A percentile compares a stretch with the other conserved stretches of the same genome.
Conservation (phyloP, 371 early-diverging fungal species). For the Rhizopus sp. region DNA sequence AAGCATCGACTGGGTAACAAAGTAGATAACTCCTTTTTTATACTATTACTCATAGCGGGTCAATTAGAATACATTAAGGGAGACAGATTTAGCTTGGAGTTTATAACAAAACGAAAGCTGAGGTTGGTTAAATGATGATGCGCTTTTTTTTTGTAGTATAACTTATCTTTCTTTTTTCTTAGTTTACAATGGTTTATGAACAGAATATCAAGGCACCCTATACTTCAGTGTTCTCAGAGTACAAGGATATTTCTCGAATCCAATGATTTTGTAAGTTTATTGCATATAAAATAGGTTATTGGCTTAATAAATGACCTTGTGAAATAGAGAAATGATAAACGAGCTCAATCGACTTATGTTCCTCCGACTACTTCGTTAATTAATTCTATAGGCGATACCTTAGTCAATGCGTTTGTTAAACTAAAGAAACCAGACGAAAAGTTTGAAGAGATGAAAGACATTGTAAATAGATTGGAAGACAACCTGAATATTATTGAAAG, state of each 20-base stretch:
- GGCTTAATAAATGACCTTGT: neutral
- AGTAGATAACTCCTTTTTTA: neutral
- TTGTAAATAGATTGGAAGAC: slow-evolving; percentile 81
- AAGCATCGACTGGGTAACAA: slow-evolving; percentile 79
- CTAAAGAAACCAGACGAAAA: slow-evolving; percentile 86
- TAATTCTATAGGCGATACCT: slow-evolving; percentile 62
- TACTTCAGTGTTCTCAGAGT: slow-evolving; percentile 70
- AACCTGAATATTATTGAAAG: slow-evolving; percentile 80
- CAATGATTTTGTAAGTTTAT: slow-evolving; percentile 64
- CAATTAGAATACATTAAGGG: slow-evolving; percentile 83
- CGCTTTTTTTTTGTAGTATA: neutral
- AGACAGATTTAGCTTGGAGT: slow-evolving; percentile 87
- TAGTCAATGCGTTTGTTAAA: slow-evolving; percentile 90
- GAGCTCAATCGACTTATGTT: slow-evolving; percentile 26
- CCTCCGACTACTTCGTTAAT: slow-evolving; percentile 36
- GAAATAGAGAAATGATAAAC: slow-evolving; percentile 45
- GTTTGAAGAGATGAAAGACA: slow-evolving; percentile 81
- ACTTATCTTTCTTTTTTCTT: neutral
- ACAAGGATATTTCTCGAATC: slow-evolving; percentile 81
- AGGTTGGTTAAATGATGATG: slow-evolving; percentile 33
- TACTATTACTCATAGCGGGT: neutral
- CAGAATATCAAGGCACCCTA: slow-evolving; percentile 83
- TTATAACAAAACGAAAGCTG: slow-evolving; percentile 77
- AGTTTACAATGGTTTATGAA: slow-evolving; percentile 81
- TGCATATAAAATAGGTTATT: neutral